Conservation (phyloP, 2,329 filamentous ascomycete species). For the Zymoseptoria crescenta region DNA sequence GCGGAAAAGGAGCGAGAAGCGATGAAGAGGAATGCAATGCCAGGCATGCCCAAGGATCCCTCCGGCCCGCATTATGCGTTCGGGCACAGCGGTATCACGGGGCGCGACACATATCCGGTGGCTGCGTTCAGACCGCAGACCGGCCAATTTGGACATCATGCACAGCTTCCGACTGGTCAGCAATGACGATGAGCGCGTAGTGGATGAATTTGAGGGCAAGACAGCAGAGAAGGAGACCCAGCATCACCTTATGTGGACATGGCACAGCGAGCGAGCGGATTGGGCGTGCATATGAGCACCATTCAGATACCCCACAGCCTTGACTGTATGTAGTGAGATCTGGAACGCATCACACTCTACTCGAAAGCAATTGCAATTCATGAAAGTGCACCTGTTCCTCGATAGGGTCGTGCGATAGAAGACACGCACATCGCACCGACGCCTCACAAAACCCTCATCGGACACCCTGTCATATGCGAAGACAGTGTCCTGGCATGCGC, state of each 20-base stretch:
- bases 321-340: neutral
- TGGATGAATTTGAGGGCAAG: neutral
- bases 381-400: neutral
- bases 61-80: constrained; percentile 14
- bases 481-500: neutral
- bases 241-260: neutral
- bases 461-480: neutral
- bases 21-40: constrained; percentile 5
- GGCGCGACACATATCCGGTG: constrained; percentile 17
- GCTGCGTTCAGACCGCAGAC: constrained; percentile 20
- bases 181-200: neutral
- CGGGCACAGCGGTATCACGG: constrained; percentile 11
- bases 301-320: neutral
- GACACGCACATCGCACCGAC: too few relatives aligned
- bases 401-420: too few relatives aligned
- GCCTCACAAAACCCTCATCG: too few relatives aligned
- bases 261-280: neutral
- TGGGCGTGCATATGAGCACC: neutral
- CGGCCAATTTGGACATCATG: constrained; percentile 21
- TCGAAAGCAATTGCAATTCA: neutral
- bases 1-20: constrained; percentile 15
- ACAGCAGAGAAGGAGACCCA: neutral
- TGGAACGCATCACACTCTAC: neutral
- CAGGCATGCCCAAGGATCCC: constrained; percentile 14
- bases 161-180: constrained; percentile 7